phyloP scores from a whole-genome alignment of 306 rosid species.

The Prunus mira region DNA sequence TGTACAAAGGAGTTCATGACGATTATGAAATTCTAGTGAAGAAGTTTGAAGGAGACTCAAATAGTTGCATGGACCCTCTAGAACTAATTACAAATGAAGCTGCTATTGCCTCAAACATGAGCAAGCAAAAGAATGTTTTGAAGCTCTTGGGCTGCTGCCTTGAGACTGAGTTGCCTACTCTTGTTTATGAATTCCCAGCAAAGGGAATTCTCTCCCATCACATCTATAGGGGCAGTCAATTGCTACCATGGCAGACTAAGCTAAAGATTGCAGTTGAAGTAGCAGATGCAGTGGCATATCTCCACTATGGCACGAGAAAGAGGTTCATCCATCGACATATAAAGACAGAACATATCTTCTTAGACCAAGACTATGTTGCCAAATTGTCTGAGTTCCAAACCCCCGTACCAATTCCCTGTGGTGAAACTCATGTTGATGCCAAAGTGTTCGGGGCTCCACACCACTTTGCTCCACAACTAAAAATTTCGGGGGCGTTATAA shows the following conservation, averaged over 20 bases:
- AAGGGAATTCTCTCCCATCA: not conserved
- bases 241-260: not conserved
- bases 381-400: not conserved
- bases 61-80: too few relatives aligned
- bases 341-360: not conserved
- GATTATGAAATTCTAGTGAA: not conserved
- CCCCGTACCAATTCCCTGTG: conserved; percentile 8
- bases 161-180: too few relatives aligned
- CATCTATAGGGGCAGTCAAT: not conserved
- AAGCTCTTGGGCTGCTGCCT: too few relatives aligned
- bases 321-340: conserved; percentile 4
- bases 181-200: conserved; percentile 6
- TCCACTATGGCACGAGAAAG: not conserved
- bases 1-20: not conserved
- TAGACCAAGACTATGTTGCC: not conserved
- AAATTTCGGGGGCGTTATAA: not conserved
- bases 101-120: too few relatives aligned
- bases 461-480: not conserved
- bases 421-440: not conserved
- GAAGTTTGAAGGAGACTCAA: not conserved
- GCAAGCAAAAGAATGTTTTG: too few relatives aligned
- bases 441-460: not conserved
- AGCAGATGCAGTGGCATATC: conserved; percentile 10
- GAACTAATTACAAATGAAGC: too few relatives aligned
- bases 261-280: not conserved